Conservation (phyloP, 1,139 yeast genomes). For the Ogataea hybrid region DNA sequence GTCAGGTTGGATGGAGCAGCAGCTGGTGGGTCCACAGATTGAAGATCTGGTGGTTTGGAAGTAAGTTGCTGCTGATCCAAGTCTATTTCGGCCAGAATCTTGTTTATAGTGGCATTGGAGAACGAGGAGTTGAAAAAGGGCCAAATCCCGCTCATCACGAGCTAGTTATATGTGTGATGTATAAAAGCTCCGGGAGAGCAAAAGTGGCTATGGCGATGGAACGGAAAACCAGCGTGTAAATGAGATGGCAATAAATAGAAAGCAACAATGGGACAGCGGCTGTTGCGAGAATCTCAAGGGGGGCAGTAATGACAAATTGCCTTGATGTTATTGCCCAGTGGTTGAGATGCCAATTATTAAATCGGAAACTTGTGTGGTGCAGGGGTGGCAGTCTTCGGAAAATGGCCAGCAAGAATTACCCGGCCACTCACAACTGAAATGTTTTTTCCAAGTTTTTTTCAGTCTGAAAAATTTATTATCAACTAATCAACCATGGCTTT, state of each 20-base stretch:
- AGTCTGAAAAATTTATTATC: slow-evolving; percentile 7
- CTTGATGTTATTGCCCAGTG: slow-evolving; percentile 1
- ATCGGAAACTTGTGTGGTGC: slow-evolving; percentile 5
- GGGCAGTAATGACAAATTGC: slow-evolving; percentile 1
- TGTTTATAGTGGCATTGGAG: slow-evolving; percentile 34
- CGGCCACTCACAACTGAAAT: slow-evolving; percentile 14
- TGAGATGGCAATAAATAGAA: background rate
- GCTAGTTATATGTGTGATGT: background rate
- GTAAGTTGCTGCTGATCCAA: slow-evolving; percentile 26
- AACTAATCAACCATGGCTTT: slow-evolving; percentile 60
- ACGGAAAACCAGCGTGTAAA: background rate
- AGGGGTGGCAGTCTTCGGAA: slow-evolving; percentile 1
- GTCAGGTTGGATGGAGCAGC: slow-evolving; percentile 26
- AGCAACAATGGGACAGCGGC: background rate
- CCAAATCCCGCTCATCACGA: slow-evolving; percentile 34
- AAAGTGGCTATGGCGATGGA: background rate
- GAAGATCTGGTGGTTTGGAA: slow-evolving; percentile 11
- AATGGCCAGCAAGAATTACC: slow-evolving; percentile 8
- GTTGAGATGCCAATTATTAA: slow-evolving; percentile 1
- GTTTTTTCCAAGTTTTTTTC: slow-evolving; percentile 5
- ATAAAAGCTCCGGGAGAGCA: background rate
- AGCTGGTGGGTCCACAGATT: slow-evolving; percentile 20
- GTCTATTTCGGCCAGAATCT: slow-evolving; percentile 33
- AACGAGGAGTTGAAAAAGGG: slow-evolving; percentile 35
- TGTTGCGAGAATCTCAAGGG: background rate